A percentile compares a stretch with the other conserved stretches of the same genome.
These are phyloP conservation scores for Diaporthe eres DNA, from an alignment of 2,329 filamentous ascomycete genomes.

Conservation along the genomic window DNA sequence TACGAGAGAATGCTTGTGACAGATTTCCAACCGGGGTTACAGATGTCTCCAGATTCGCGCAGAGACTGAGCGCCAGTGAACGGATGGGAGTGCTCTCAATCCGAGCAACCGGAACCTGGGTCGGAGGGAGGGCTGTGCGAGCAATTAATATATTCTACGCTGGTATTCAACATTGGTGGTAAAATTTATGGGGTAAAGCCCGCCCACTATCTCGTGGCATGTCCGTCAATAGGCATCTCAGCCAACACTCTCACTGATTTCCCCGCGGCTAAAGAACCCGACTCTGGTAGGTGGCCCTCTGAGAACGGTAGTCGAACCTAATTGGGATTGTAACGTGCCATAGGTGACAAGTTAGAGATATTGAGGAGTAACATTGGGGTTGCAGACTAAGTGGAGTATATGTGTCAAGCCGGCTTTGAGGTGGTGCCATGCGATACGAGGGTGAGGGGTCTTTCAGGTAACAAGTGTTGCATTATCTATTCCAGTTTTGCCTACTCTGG, in stretches of 20 bases:
- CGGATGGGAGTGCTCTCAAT: not conserved
- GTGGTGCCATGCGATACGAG: conserved; percentile 21
- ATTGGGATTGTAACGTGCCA: conserved; percentile 26
- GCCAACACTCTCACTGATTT: not conserved
- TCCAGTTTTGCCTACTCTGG: conserved; percentile 19
- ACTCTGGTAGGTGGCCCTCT: not conserved
- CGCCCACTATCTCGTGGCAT: not conserved
- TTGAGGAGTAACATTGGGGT: conserved; percentile 8
- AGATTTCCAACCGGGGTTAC: not conserved
- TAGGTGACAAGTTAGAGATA: conserved; percentile 14
- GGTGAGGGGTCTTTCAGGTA: not conserved
- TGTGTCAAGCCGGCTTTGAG: conserved; percentile 13
- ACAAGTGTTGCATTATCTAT: not conserved
- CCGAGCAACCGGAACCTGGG: not conserved
- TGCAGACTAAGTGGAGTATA: conserved; percentile 26
- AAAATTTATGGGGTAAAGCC: conserved; percentile 3
- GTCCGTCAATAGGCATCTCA: conserved; percentile 11
- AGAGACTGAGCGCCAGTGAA: not conserved
- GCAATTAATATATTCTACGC: not conserved
- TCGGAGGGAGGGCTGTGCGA: not conserved
- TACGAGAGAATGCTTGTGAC: not conserved
- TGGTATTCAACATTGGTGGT: conserved; percentile 13
- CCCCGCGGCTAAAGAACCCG: not conserved
- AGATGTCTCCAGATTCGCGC: not conserved
- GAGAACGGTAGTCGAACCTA: conserved; percentile 1